Evolutionary conservation across 140 eudicot species (phyloP), one percentile per base, ranked within the genome.

Genomic region (Ambrosia hybrid): DNA sequence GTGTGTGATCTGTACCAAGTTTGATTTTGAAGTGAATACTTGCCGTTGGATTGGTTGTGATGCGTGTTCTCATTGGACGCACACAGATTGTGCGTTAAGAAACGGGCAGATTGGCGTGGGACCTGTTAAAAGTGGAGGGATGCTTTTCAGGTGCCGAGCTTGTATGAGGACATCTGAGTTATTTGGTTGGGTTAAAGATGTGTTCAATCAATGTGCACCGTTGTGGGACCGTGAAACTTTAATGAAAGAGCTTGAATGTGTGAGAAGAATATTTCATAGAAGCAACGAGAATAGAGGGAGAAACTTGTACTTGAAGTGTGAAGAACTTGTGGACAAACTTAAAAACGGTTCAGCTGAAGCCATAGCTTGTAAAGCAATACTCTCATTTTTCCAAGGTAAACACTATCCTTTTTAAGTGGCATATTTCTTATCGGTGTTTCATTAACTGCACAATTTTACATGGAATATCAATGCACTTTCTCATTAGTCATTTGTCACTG

Each of bases 11-110:
- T 93, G 98, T 69, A 87, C 83, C 75, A 93, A 87, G 81, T 93
- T 93, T 68, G 98, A 93, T 71, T 93, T 93, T 79, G 98, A 93
- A 73, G 98, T 93, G 68, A 90, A 93, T 61, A 87, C 98, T 0
- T 93, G 98, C 62, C 81, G 96, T 15, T 92, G 98, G 98, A 85
- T 92, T 38, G 98, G 98, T 16, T 92, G 98, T 46, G 98, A 92
- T 69, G 48, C 65, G 53, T 92, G 98, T 73, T 89, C 96, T 37
- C 98, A 92, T 36, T 92, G 98, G 98, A 92, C 96, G 9, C 98
- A 92, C 68, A 87, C 96, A 0, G 98, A 92, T 76, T 92, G 98
- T 56, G 98, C 98, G 15, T 83, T 92, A 55, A 90, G 86, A 36
- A 81, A 92, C 55, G 89, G 88, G 33, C 92, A 90, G 68, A 87